Percentiles rank a stretch among this genome's conserved stretches.
Conservation (phyloP, 2,329 filamentous ascomycete genomes). For the Calonectria pauciramosa region DNA sequence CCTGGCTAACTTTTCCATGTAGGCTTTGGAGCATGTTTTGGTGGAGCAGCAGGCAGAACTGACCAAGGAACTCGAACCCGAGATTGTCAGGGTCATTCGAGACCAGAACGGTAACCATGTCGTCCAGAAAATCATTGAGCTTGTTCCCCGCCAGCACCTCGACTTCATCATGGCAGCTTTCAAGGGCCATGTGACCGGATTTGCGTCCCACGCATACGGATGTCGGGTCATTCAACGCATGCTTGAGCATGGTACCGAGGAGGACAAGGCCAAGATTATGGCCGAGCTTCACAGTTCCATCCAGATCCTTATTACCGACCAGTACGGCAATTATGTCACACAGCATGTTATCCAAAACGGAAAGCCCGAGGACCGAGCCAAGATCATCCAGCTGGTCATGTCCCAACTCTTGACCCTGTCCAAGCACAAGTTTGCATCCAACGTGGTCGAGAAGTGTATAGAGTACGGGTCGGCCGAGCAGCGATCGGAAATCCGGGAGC, state of each 20-base stretch:
- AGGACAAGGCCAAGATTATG: slow-evolving; percentile 80
- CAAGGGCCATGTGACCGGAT: slow-evolving; percentile 77
- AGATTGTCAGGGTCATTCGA: slow-evolving; percentile 83
- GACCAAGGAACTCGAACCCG: slow-evolving; percentile 83
- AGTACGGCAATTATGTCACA: slow-evolving; percentile 96
- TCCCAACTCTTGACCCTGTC: slow-evolving; percentile 80
- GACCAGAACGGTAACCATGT: slow-evolving; percentile 97
- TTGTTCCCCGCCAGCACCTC: slow-evolving; percentile 80
- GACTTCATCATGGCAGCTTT: slow-evolving; percentile 89
- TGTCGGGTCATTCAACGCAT: slow-evolving; percentile 95
- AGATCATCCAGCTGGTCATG: slow-evolving; percentile 81
- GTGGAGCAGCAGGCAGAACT: slow-evolving; percentile 91
- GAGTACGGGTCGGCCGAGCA: slow-evolving; percentile 78
- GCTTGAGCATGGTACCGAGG: slow-evolving; percentile 83
- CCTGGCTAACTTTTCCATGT: slow-evolving; percentile 41
- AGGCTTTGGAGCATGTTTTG: slow-evolving; percentile 91
- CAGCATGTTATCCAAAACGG: slow-evolving; percentile 92
- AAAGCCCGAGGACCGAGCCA: slow-evolving; percentile 76
- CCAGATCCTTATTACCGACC: slow-evolving; percentile 81
- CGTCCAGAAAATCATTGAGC: slow-evolving; percentile 93
- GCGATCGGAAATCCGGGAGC: slow-evolving; percentile 75
- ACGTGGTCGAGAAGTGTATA: slow-evolving; percentile 96
- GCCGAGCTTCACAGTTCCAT: slow-evolving; percentile 83
- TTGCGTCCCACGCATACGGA: slow-evolving; percentile 86
- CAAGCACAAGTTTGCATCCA: slow-evolving; percentile 97